Evolutionary conservation across 23 red algal genomes (phyloP).

Genomic region (Gracilaria domingensis): DNA sequence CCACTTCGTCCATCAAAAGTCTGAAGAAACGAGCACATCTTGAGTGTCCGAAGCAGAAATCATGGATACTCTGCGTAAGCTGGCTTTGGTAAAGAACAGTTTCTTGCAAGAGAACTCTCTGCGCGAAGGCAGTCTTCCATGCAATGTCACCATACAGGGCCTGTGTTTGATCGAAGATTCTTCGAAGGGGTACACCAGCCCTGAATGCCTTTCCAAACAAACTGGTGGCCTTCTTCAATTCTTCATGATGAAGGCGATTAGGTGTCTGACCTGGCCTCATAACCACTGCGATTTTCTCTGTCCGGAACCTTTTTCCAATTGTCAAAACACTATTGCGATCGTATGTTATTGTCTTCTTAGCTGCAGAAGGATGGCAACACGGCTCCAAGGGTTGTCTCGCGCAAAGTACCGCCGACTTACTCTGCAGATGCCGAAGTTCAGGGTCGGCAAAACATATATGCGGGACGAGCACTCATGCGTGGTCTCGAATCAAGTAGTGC

Average conservation of each 20-base stretch:
- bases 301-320: not conserved
- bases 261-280: not conserved
- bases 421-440: too few species aligned
- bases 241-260: not conserved
- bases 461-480: too few species aligned
- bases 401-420: too few species aligned
- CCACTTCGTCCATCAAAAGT: slow-evolving; percentile 57
- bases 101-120: slow-evolving; percentile 14
- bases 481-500: too few species aligned
- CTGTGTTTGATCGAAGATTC: slow-evolving; percentile 35
- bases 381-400: not conserved
- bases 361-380: not conserved
- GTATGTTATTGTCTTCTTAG: not conserved
- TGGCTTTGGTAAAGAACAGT: slow-evolving; percentile 43
- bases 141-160: slow-evolving; percentile 13
- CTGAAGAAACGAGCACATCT: slow-evolving; percentile 46
- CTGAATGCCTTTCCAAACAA: slow-evolving; percentile 30
- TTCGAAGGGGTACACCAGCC: slow-evolving; percentile 41
- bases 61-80: not conserved
- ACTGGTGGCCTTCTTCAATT: not conserved
- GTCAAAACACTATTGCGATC: not conserved
- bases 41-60: slow-evolving; percentile 36
- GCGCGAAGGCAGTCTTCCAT: slow-evolving; percentile 42
- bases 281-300: not conserved
- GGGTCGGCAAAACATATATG: too few species aligned